These are phyloP conservation scores for Chaetoscypha palmicola DNA, from an alignment of 2,329 filamentous ascomycete genomes.

Conservation along the genomic window DNA sequence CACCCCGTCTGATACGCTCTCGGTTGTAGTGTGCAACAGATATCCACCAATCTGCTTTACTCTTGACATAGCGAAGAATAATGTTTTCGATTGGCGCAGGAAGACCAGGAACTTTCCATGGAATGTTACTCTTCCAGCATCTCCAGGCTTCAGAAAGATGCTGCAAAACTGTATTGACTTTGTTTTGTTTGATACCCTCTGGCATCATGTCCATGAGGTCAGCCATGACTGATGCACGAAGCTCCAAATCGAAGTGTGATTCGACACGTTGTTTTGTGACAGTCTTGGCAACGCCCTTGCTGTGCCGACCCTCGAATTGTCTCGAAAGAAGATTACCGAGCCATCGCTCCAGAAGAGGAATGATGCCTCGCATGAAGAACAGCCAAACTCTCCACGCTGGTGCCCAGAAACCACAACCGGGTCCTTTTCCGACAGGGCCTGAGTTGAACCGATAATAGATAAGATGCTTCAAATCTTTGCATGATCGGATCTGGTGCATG, in stretches of 20 bases:
- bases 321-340: constrained; percentile 92
- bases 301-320: constrained; percentile 97
- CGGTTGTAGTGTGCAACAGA: constrained; percentile 98
- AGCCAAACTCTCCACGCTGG: constrained; percentile 98
- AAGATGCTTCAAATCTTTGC: constrained; percentile 97
- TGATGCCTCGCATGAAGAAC: constrained; percentile 98
- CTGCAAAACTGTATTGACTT: constrained; percentile 95
- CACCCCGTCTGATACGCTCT: constrained; percentile 90
- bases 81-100: constrained; percentile 98
- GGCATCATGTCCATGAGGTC: constrained; percentile 99
- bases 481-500: constrained; percentile 98
- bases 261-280: constrained; percentile 99
- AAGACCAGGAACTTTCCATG: constrained; percentile 96
- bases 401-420: constrained; percentile 98
- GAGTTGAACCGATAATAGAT: constrained; percentile 99
- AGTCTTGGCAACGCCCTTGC: constrained; percentile 97
- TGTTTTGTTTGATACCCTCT: constrained; percentile 98
- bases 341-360: constrained; percentile 93
- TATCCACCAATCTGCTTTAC: constrained; percentile 99
- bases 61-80: constrained; percentile 96
- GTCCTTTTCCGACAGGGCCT: constrained; percentile 91
- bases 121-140: constrained; percentile 99
- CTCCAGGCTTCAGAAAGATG: constrained; percentile 97
- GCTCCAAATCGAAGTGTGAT: constrained; percentile 94
- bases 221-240: constrained; percentile 96